Conservation (phyloP, 2,329 filamentous ascomycete species). For the Ciborinia camelliae region DNA sequence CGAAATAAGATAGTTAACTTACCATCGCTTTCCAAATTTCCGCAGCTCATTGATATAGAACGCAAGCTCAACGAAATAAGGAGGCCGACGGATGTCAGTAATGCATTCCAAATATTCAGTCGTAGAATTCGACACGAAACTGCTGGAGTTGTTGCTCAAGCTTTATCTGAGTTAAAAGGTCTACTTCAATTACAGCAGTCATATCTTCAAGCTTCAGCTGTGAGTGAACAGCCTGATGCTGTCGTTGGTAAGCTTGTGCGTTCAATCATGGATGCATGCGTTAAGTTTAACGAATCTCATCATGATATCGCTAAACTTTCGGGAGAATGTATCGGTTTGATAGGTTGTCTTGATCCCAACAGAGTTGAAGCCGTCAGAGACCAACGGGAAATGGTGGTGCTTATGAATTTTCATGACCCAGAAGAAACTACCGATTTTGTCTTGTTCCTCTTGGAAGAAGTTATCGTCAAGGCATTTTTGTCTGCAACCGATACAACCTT, state of each 20-base stretch:
- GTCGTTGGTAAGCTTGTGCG: constrained; percentile 70
- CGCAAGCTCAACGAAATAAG: constrained; percentile 62
- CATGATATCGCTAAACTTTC: constrained; percentile 68
- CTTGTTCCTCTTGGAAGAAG: constrained; percentile 78
- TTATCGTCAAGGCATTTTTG: constrained; percentile 86
- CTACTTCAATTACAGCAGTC: constrained; percentile 73
- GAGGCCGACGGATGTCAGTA: constrained; percentile 60
- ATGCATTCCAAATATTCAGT: constrained; percentile 67
- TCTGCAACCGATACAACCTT: constrained; percentile 83
- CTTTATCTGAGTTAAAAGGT: constrained; percentile 70
- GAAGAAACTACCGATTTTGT: constrained; percentile 83
- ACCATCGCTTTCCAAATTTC: constrained; percentile 71
- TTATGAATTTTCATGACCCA: constrained; percentile 77
- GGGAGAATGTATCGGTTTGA: constrained; percentile 77
- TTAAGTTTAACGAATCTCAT: constrained; percentile 70
- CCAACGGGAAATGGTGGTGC: constrained; percentile 77
- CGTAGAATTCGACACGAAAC: constrained; percentile 79
- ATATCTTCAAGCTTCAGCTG: constrained; percentile 72
- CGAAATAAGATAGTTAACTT: constrained; percentile 68
- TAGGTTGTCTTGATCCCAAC: constrained; percentile 91
- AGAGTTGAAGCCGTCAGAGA: constrained; percentile 76
- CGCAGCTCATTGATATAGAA: constrained; percentile 66
- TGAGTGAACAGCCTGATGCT: constrained; percentile 79
- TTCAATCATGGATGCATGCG: constrained; percentile 78
- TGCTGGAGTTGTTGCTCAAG: constrained; percentile 77